A percentile compares a stretch with the other conserved stretches of the same genome.
phyloP scores from a whole-genome alignment of 2,329 filamentous ascomycete genomes.

The Beauveria rudraprayagi region DNA sequence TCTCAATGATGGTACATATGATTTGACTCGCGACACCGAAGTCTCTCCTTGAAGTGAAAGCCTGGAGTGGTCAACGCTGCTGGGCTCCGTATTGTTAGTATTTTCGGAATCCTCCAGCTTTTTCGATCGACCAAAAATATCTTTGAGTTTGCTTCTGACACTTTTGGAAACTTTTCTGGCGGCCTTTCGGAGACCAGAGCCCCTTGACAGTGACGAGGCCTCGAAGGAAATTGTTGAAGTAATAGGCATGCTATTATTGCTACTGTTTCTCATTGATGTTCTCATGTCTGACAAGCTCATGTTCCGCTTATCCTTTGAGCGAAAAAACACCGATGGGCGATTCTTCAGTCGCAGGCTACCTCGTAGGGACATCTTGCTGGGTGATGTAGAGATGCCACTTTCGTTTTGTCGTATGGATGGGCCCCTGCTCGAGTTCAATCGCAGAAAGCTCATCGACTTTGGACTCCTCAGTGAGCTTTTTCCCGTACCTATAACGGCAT shows the following conservation, averaged over 20 bases:
- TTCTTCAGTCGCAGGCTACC: constrained; percentile 23
- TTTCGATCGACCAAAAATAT: constrained; percentile 24
- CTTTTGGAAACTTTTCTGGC: constrained; percentile 55
- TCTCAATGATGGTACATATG: constrained; percentile 43
- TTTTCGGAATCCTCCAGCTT: constrained; percentile 11
- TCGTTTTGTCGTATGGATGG: neutral
- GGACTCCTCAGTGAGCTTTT: constrained; percentile 32
- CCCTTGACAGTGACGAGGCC: constrained; percentile 19
- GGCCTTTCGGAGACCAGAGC: constrained; percentile 36
- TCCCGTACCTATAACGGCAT: neutral
- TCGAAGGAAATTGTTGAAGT: constrained; percentile 23
- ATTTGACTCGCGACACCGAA: constrained; percentile 40
- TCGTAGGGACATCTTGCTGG: constrained; percentile 8
- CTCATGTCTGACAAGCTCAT: constrained; percentile 30
- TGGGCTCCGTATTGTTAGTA: constrained; percentile 19
- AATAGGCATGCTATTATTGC: constrained; percentile 29
- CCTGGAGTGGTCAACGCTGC: constrained; percentile 25
- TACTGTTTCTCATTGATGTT: constrained; percentile 43
- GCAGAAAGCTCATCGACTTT: constrained; percentile 49
- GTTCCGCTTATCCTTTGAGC: constrained; percentile 27
- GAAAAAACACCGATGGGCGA: constrained; percentile 38
- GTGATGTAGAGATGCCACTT: neutral
- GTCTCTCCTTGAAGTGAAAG: constrained; percentile 30
- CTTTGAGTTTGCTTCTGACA: constrained; percentile 53
- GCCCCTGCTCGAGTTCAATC: constrained; percentile 6